Base-by-base conservation (phyloP, 2,329 filamentous ascomycete genomes). In the Aspergillus ustus region DNA sequence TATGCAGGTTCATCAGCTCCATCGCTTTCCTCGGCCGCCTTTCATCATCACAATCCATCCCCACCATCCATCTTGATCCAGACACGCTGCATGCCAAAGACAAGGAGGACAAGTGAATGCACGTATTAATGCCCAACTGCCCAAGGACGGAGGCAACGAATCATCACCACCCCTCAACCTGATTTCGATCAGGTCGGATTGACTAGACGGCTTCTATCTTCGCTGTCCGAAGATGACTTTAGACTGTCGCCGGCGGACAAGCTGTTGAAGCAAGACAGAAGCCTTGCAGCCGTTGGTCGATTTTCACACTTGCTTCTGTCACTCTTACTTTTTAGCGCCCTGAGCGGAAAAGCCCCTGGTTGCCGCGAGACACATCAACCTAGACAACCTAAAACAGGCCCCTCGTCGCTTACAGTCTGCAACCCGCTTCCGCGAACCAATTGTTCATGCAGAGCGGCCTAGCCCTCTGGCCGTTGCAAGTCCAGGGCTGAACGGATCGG, bases 121-220 rank as follows among this genome's bases (percentile, higher is more conserved):
- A 77, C 69, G 77, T 70, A 76, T 76, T 72, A 73, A 72, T 79
- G 77, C 77, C 76, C 77, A 79, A 78, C 72, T 77, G 78, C 73
- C 65, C 66, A 63, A 62, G 73, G 69, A 64, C 61, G 70, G 63
- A 69, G 59, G 72, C 72, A 69, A 66, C 75, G 70, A 77, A 76
- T 76, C 73, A 74, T 50, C 37, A 46, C 48, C 19, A 45, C 57
- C 55, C 48, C 59, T 55, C 15, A 44, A 62, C 53, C 49, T 60
- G 49, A 49, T 54, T 60, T 66, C 63, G 64, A 61, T 66, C 61
- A 51, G 61, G 44, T 44, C 56, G 29, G 48, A 54, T 57, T 51
- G 59, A 63, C 54, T 28, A 48, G 19, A 15, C 45, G 25, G 46
- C 34, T 54, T 61, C 63, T 57, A 63, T 67, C 68, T 72, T 70